A percentile compares a stretch with the other conserved stretches of the same genome.
phyloP scores from a whole-genome alignment of 176 grass and related monocot genomes.

The Oryza nivara region DNA sequence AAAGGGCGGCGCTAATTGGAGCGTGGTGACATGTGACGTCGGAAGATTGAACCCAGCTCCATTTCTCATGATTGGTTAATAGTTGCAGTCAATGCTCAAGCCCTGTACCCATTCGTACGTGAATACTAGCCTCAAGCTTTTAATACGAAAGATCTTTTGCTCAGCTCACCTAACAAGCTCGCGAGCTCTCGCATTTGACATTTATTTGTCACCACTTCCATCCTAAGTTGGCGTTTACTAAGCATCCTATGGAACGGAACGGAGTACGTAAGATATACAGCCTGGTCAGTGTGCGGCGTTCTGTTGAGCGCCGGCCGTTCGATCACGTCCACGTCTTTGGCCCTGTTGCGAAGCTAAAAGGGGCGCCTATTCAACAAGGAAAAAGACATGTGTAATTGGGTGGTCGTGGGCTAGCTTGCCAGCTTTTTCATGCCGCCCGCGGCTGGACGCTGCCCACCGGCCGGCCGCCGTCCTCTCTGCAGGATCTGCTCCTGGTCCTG shows the following conservation, averaged over 20 bases:
- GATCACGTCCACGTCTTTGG: conserved; percentile 49
- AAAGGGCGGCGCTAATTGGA: not conserved
- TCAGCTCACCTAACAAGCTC: conserved; percentile 1
- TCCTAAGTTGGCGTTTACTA: conserved; percentile 34
- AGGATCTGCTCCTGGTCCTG: not conserved
- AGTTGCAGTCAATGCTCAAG: not conserved
- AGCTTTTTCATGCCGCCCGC: conserved; percentile 37
- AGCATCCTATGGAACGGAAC: not conserved
- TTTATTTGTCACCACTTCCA: conserved; percentile 12
- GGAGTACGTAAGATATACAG: not conserved
- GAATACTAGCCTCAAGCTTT: conserved; percentile 5
- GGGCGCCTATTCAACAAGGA: conserved; percentile 16
- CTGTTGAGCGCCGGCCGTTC: conserved; percentile 42
- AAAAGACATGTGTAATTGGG: conserved; percentile 13
- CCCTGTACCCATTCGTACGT: conserved; percentile 2
- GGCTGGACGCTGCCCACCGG: not conserved
- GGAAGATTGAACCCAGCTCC: not conserved
- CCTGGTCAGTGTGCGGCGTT: conserved; percentile 18
- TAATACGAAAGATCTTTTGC: not conserved
- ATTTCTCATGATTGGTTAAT: not conserved
- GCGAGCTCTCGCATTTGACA: conserved; percentile 38
- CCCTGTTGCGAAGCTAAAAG: conserved; percentile 12
- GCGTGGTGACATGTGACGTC: not conserved
- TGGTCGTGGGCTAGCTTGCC: not conserved
- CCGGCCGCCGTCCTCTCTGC: not conserved